phyloP scores from a whole-genome alignment of 441 rosid genomes.

The Kokia cookei region DNA sequence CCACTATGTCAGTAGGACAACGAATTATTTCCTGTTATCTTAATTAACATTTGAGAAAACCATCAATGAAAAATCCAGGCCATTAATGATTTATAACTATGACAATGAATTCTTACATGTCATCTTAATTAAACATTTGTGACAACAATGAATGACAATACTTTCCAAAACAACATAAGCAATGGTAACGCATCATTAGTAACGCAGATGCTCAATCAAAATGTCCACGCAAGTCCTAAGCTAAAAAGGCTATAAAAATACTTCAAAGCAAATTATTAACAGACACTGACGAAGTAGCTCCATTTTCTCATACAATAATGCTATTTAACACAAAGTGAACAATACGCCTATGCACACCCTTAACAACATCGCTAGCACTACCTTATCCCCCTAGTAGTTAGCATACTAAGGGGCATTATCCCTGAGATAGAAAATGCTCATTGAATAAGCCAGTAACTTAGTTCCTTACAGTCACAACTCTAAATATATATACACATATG shows the following conservation, averaged over 20 bases:
- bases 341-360: background rate
- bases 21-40: background rate
- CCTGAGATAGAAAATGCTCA: background rate
- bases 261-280: background rate
- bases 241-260: background rate
- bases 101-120: background rate
- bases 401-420: background rate
- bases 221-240: background rate
- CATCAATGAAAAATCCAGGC: background rate
- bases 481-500: background rate
- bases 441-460: background rate
- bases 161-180: background rate
- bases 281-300: background rate
- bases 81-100: background rate
- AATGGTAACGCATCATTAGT: background rate
- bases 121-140: background rate
- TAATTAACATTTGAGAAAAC: background rate
- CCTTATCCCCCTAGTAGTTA: background rate
- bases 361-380: background rate
- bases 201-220: background rate
- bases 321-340: background rate
- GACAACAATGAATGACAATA: background rate
- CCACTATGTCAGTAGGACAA: background rate
- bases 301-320: background rate
- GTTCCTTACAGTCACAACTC: background rate